Conservation (phyloP, 345 rosid genomes). For the Noccaea bulbosa region DNA sequence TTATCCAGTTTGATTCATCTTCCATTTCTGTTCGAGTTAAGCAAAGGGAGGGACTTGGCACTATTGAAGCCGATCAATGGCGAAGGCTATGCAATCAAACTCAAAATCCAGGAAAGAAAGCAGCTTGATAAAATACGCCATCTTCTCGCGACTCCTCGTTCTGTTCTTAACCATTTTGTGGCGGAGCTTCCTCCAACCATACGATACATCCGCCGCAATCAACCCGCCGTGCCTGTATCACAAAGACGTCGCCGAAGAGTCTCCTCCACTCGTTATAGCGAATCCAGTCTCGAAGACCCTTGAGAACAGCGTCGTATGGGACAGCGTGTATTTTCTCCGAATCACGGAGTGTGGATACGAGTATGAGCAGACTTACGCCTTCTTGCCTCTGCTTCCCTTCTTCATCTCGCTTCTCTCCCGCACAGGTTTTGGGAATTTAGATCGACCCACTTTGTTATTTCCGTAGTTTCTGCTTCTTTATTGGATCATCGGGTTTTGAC, state of each 20-base stretch:
- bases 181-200: slow-evolving; percentile 68
- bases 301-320: slow-evolving; percentile 78
- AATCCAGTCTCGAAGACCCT: slow-evolving; percentile 50
- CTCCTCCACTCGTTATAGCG: slow-evolving; percentile 36
- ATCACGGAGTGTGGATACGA: slow-evolving; percentile 90
- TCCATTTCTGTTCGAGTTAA: neutral
- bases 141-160: slow-evolving; percentile 62
- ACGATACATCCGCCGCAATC: slow-evolving; percentile 83
- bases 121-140: slow-evolving; percentile 59
- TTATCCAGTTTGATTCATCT: slow-evolving; percentile 18
- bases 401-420: slow-evolving; percentile 59
- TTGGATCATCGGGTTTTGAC: slow-evolving; percentile 6
- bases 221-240: slow-evolving; percentile 59
- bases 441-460: neutral
- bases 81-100: slow-evolving; percentile 17
- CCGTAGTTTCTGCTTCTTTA: neutral
- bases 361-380: slow-evolving; percentile 91
- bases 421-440: slow-evolving; percentile 51
- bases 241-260: slow-evolving; percentile 27
- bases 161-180: slow-evolving; percentile 59
- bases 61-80: slow-evolving; percentile 27
- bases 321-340: slow-evolving; percentile 76
- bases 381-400: slow-evolving; percentile 80
- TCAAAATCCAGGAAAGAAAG: slow-evolving; percentile 37
- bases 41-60: neutral